phyloP scores from a whole-genome alignment of 352 stramenopile genomes.

The Phytophthora cryptogea region DNA sequence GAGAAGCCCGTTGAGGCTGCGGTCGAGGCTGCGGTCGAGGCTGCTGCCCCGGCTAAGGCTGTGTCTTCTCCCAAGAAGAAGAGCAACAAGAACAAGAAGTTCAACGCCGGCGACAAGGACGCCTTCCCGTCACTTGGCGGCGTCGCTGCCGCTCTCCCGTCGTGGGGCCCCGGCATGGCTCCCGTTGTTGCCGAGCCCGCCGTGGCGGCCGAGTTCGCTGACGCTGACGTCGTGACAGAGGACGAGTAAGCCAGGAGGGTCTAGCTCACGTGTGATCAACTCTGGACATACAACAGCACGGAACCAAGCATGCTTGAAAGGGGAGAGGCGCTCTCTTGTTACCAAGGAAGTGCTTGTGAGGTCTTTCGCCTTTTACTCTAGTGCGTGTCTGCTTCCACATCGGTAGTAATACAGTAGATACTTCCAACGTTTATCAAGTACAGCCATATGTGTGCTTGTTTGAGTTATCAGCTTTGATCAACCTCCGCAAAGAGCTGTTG shows the following conservation, averaged over 20 bases:
- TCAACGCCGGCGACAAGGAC: slow-evolving; percentile 76
- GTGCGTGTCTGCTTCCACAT: slow-evolving; percentile 33
- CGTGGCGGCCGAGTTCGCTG: slow-evolving; percentile 44
- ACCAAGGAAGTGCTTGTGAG: slow-evolving; percentile 26
- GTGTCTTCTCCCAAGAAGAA: slow-evolving; percentile 60
- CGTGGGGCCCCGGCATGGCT: slow-evolving; percentile 70
- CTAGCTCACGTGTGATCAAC: slow-evolving; percentile 15
- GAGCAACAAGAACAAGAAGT: slow-evolving; percentile 84
- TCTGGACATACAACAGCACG: slow-evolving; percentile 30
- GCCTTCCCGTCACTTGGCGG: slow-evolving; percentile 83
- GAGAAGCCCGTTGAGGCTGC: slow-evolving; percentile 39
- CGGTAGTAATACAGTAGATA: slow-evolving; percentile 52
- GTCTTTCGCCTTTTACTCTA: slow-evolving; percentile 28
- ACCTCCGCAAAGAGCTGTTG: slow-evolving; percentile 75
- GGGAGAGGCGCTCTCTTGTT: slow-evolving; percentile 17
- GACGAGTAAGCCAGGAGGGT: slow-evolving; percentile 40
- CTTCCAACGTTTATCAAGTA: slow-evolving; percentile 31
- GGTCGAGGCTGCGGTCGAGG: too few relatives aligned
- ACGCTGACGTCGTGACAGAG: slow-evolving; percentile 47
- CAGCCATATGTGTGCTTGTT: slow-evolving; percentile 13
- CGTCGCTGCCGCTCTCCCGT: slow-evolving; percentile 40
- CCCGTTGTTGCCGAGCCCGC: slow-evolving; percentile 38
- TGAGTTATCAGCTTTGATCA: slow-evolving; percentile 27
- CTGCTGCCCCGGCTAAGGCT: slow-evolving; percentile 28
- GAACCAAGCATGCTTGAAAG: slow-evolving; percentile 30